Base-by-base conservation (phyloP, 129 eudicot genomes). In the Smallanthus sonchifolius region DNA sequence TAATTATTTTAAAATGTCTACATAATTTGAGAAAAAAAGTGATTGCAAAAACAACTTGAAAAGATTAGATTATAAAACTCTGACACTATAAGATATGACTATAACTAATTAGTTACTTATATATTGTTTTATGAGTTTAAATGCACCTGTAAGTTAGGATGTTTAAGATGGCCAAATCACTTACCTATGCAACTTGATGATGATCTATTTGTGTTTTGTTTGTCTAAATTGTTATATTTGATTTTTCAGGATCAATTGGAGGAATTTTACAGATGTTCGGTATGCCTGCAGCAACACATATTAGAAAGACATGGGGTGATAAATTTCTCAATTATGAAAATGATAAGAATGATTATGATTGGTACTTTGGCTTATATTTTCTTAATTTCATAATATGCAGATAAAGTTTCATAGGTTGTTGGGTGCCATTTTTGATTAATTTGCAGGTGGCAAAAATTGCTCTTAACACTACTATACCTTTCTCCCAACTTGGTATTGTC, bases 271-370 rank as follows among this genome's bases (percentile, higher is more conserved):
- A 88, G 19, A 80, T 90, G 78, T 88, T 84, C 70, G 74, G 80
- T 52, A 77, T 91, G 74, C 80, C 89, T 57, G 40, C 97, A 43
- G 83, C 85, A 32, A 77, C 89, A 32, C 86, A 69, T 49, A 86
- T 81, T 8, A 77, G 96, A 79, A 94, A 88, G 82, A 83, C 89
- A 14, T 91, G 83, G 2, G 80, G 91, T n/a, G 98, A 94, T 72
- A 97, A 91, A 63, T 91, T 94, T 79, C 96, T 94, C 28, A 88
- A 90, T 76, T 85, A 93, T 49, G 97, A 94, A 40, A 86, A 86
- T 69, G 98, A 94, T 70, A 94, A 94, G 81, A 94, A 88, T 77
- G 97, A 94, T 79, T 94, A 94, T 74, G 98, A 90, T 72, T 94
- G 98, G 98, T 94, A 94, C 16, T 84, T 61, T 56, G 39, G 3